Evolutionary conservation across 2,329 filamentous ascomycete genomes (phyloP).

Genomic region (Claviceps paspali): DNA sequence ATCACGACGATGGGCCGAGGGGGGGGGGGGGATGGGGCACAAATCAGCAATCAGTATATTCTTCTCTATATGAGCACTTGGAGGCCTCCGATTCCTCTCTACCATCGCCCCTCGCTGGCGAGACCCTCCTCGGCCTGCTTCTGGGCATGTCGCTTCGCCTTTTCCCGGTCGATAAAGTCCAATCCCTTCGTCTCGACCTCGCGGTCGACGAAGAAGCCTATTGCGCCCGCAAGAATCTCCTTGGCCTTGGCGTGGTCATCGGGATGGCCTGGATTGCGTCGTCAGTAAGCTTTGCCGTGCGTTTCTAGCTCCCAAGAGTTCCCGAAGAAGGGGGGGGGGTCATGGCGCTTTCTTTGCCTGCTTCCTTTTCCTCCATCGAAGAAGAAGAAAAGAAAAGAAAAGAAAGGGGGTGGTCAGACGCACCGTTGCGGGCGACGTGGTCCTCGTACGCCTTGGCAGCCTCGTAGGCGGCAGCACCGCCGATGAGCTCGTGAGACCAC

Average conservation of each 20-base stretch:
- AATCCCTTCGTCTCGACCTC: slow-evolving; percentile 17
- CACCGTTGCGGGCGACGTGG: slow-evolving; percentile 14
- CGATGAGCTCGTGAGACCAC: slow-evolving; percentile 16
- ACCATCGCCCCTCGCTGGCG: slow-evolving; percentile 6
- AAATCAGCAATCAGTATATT: no score
- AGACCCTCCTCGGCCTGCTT: slow-evolving; percentile 13
- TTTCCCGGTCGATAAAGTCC: slow-evolving; percentile 13
- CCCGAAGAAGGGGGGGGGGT: no score
- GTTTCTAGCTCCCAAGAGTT: no score
- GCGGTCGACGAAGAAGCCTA: slow-evolving; percentile 17
- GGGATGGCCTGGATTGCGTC: slow-evolving; percentile 14
- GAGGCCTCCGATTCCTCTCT: no score
- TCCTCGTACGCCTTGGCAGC: slow-evolving; percentile 18
- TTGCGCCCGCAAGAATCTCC: slow-evolving; percentile 14
- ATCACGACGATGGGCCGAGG: no score
- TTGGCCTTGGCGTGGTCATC: slow-evolving; percentile 15
- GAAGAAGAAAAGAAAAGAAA: no score
- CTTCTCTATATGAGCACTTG: no score
- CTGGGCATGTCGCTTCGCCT: slow-evolving; percentile 16
- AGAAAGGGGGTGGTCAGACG: no score
- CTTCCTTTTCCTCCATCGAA: no score
- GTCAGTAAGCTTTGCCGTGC: no score
- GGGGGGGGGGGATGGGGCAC: no score
- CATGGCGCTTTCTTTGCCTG: no score
- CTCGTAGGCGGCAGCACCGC: slow-evolving; percentile 16